Evolutionary conservation across 106 monocot species (phyloP), one percentile per base, ranked within the genome.

Genomic region (Dioscorea dumetorum): DNA sequence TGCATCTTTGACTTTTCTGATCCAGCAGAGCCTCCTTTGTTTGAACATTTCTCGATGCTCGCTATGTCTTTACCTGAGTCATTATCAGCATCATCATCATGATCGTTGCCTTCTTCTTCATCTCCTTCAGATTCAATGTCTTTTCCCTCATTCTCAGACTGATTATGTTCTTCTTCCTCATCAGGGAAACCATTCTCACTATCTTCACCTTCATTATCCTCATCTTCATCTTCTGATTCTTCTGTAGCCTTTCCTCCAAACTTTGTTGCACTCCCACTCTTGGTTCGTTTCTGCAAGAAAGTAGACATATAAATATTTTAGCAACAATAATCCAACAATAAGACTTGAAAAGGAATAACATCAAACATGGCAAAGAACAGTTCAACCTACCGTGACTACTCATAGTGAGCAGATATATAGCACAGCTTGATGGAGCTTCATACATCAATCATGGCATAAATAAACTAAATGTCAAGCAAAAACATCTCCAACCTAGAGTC

Each of bases 71-170:
- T 77, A 28, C 35, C 72, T 31, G 41, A 68, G 49, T 68, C 74
- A 32, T 78, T 67, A 51, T 50, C 23, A 58, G 33, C 61, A 16
- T 75, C 74, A 33, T 58, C 49, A 50, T 70, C 85, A 67, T 54
- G 5, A 13, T 24, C 58, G 8, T 70, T 75, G 34, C 76, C 75
- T n/a, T 79, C 68, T 12, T 33, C 72, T 51, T 66, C 67, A 50
- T 74, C 71, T 61, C 81, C 77, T 51, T 24, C 28, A 54, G 73
- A 65, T 58, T 75, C 81, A 72, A n/a, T 50, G 57, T 70, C 78
- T 33, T 74, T 70, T 59, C 48, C 74, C 21, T 71, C 83, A 70
- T 69, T 57, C 53, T 72, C 67, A 50, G 68, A 72, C 34, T 76
- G 70, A 31, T 63, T 57, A 48, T 4, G 7, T 33, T 4, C 49